Base-by-base conservation (phyloP, 495 filamentous ascomycete genomes). In the Aspergillus cavernicola region DNA sequence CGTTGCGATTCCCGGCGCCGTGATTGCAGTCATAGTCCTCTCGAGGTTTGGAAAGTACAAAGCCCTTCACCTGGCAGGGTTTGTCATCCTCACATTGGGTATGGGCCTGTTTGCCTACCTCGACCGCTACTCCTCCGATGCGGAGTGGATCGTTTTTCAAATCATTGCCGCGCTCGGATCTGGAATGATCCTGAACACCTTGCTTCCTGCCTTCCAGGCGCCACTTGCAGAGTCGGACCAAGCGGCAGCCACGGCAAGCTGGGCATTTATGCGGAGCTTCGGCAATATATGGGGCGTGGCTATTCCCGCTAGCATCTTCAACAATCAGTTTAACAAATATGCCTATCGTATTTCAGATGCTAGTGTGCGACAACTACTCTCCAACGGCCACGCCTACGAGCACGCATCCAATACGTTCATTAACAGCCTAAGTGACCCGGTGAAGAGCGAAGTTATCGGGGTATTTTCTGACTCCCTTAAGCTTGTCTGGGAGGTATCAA, bases 41-140 rank as follows among this genome's bases (percentile, higher is more conserved):
- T 68, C 66, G 1, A 53, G 59, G 0, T 73, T 68, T 0, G 78
- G 79, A 0, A 57, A 61, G 6, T 83, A 80, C 52, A 62, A 72
- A 10, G 77, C 73, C 75, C 66, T 70, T 2, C 62, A 80, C 26
- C 82, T 76, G 76, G 36, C 58, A 11, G 80, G 80, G 10, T 81
- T 79, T 76, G 28, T 52, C 12, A 40, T 78, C 8, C 70, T 73
- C 3, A 76, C 73, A 1, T 18, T 79, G 12, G 77, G 79, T 20
- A 50, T 71, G 8, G 78, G 75, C 1, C 45, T 81, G 3, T 51
- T 82, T 43, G 66, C 67, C 53, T 52, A 76, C n/a, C 67, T 83
- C 23, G 67, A 78, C 20, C 56, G 61, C 2, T 33, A 66, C 12
- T 80, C 79, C 11, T 69, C 61, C 28, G 65, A 70, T 1, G 37